Conservation (phyloP, 768 basidiomycete species). For the Hemileccinum rubropunctum region DNA sequence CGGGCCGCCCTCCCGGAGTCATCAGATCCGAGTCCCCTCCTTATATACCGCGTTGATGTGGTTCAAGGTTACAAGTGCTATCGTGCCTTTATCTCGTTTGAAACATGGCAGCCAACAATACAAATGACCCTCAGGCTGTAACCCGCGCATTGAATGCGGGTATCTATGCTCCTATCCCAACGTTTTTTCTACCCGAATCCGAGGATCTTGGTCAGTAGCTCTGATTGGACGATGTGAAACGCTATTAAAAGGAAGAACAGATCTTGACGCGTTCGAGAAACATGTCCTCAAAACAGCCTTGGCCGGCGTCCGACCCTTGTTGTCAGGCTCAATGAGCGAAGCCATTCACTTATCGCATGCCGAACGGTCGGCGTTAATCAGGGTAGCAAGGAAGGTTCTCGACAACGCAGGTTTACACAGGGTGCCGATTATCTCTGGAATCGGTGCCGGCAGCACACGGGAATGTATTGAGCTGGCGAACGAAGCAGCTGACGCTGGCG, state of each 20-base stretch:
- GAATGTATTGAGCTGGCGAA: constrained; percentile 74
- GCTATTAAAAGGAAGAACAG: constrained; percentile 27
- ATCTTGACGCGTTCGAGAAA: constrained; percentile 63
- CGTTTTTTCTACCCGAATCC: constrained; percentile 72
- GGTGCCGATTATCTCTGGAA: constrained; percentile 77
- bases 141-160: constrained; percentile 67
- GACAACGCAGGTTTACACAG: constrained; percentile 58
- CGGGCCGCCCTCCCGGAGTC: constrained; percentile 11
- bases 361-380: constrained; percentile 67
- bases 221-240: constrained; percentile 1
- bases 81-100: neutral
- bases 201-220: constrained; percentile 76
- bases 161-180: constrained; percentile 82
- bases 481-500: constrained; percentile 81
- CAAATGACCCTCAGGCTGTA: constrained; percentile 5
- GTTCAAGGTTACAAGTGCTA: neutral
- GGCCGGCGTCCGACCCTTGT: constrained; percentile 67
- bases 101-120: constrained; percentile 39
- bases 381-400: constrained; percentile 64
- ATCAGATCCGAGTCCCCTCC: neutral
- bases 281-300: constrained; percentile 65
- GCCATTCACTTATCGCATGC: constrained; percentile 67
- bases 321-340: constrained; percentile 86
- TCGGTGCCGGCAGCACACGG: constrained; percentile 78
- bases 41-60: constrained; percentile 13